These are phyloP conservation scores for Aspergillus biplanus DNA, from an alignment of 495 filamentous ascomycete species.

Conservation along the genomic window DNA sequence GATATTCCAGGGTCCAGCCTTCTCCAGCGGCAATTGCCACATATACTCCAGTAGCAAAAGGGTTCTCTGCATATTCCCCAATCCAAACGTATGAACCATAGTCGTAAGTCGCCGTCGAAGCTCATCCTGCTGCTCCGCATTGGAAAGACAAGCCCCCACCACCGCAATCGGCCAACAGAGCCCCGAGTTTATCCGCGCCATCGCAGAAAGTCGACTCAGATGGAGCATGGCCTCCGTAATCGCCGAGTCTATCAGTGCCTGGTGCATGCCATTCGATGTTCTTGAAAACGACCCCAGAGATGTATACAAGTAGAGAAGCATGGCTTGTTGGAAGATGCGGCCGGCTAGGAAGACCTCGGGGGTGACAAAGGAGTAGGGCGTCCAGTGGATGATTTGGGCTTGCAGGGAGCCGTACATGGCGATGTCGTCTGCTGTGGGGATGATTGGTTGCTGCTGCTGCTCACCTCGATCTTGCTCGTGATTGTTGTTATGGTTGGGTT, in stretches of 20 bases:
- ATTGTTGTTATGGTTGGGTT: too few species aligned
- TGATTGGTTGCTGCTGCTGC: conserved; percentile 7
- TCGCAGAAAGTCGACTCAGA: conserved; percentile 31
- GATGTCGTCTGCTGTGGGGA: conserved; percentile 41
- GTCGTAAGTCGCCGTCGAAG: conserved; percentile 28
- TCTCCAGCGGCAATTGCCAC: conserved; percentile 33
- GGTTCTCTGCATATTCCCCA: conserved; percentile 44
- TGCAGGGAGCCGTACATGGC: conserved; percentile 47
- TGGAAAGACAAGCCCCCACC: conserved; percentile 37
- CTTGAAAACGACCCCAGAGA: conserved; percentile 34
- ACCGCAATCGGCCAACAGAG: conserved; percentile 46
- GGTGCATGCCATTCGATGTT: conserved; percentile 36
- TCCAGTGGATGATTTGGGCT: conserved; percentile 39
- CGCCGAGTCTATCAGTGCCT: conserved; percentile 32
- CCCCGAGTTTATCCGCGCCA: conserved; percentile 40
- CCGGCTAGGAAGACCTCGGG: conserved; percentile 40
- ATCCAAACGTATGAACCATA: conserved; percentile 37
- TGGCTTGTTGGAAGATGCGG: conserved; percentile 41
- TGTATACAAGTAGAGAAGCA: conserved; percentile 43
- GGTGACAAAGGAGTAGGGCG: conserved; percentile 35
- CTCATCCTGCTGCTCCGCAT: conserved; percentile 27
- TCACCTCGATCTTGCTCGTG: too few species aligned
- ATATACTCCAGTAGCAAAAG: conserved; percentile 40
- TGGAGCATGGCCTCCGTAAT: conserved; percentile 38
- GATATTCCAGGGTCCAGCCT: conserved; percentile 45